A percentile compares a stretch with the other conserved stretches of the same genome.
Conservation (phyloP, 192 early-diverging fungal species). For the Umbelopsis sp. region DNA sequence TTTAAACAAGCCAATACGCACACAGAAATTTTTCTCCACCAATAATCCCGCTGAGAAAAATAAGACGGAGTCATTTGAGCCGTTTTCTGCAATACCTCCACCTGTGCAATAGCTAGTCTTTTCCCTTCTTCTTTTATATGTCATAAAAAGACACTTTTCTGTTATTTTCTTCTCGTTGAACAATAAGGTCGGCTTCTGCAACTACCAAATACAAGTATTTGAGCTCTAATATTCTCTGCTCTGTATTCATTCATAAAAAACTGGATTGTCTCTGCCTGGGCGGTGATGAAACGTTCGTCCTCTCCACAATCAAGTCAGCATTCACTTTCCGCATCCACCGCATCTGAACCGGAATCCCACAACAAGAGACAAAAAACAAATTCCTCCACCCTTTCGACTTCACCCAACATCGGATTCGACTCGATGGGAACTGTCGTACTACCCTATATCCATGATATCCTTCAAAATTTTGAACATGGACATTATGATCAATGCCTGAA, state of each 20-base stretch:
- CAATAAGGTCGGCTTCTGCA: too few relatives aligned
- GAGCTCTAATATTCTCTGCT: not conserved
- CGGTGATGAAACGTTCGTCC: conserved; percentile 36
- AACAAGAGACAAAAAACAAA: conserved; percentile 16
- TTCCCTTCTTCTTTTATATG: too few relatives aligned
- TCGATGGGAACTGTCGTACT: conserved; percentile 13
- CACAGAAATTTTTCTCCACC: too few relatives aligned
- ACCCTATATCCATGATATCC: conserved; percentile 24
- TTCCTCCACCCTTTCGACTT: not conserved
- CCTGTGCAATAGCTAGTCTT: too few relatives aligned
- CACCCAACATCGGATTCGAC: not conserved
- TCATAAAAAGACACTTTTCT: too few relatives aligned
- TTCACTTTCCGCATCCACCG: conserved; percentile 1
- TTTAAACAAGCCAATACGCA: too few relatives aligned
- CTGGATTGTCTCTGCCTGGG: conserved; percentile 24
- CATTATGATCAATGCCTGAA: conserved; percentile 27
- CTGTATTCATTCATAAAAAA: conserved; percentile 20
- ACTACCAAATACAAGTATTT: too few relatives aligned
- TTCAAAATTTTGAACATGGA: conserved; percentile 29
- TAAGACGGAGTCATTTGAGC: too few relatives aligned
- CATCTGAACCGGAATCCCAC: conserved; percentile 7
- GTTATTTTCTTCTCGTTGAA: too few relatives aligned
- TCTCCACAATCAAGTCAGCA: conserved; percentile 15
- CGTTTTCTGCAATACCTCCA: too few relatives aligned
- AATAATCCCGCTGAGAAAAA: too few relatives aligned